These are phyloP conservation scores for Delonix regia DNA, from an alignment of 306 rosid genomes.

Conservation along the genomic window DNA sequence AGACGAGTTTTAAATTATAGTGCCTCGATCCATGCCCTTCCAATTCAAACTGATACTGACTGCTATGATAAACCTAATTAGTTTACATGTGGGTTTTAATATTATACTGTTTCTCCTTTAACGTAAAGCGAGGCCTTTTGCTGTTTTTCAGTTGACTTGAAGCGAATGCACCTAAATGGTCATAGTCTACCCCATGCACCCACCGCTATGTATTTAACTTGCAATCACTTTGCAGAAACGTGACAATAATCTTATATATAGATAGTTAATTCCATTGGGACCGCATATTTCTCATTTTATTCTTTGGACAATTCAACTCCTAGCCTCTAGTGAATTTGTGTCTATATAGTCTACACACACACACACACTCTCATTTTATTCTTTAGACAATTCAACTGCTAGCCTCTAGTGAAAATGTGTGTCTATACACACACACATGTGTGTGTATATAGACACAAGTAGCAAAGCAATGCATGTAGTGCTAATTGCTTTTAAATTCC, in stretches of 20 bases:
- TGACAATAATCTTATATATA: conserved; percentile 2
- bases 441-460: too few species aligned
- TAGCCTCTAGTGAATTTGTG: not conserved
- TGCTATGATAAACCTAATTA: conserved; percentile 1
- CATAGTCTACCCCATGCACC: not conserved
- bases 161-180: not conserved
- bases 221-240: conserved; percentile 24
- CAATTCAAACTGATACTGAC: conserved; percentile 9
- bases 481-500: not conserved
- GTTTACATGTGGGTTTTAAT: conserved; percentile 26
- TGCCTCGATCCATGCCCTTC: not conserved
- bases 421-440: too few species aligned
- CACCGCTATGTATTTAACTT: too few species aligned
- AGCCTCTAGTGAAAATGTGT: too few species aligned
- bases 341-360: too few species aligned
- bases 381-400: too few species aligned
- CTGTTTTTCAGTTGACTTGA: conserved; percentile 43
- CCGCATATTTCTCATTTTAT: too few species aligned
- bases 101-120: conserved; percentile 30
- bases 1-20: not conserved
- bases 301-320: not conserved
- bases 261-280: not conserved
- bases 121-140: conserved; percentile 31
- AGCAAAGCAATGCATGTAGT: too few species aligned
- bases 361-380: too few species aligned